Conservation (phyloP, 2,329 filamentous ascomycete species). For the Hypoxylon sp. region DNA sequence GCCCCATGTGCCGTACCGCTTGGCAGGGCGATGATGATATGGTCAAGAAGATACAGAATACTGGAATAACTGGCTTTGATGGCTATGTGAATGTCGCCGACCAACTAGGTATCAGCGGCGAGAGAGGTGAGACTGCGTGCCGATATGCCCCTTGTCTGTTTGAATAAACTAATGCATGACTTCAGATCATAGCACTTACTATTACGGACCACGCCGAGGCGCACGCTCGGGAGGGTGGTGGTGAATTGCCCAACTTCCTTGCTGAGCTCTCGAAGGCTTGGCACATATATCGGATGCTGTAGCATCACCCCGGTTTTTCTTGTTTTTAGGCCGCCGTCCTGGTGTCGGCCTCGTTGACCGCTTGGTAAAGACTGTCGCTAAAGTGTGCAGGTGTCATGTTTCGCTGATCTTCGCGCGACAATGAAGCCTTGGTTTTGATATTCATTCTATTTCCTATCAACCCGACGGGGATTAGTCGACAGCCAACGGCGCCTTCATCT, state of each 20-base stretch:
- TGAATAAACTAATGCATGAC: neutral
- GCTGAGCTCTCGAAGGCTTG: neutral
- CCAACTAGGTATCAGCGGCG: conserved; percentile 68
- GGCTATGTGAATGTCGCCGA: conserved; percentile 73
- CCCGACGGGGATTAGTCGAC: too few species aligned
- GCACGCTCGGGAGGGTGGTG: conserved; percentile 14
- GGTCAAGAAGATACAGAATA: conserved; percentile 59
- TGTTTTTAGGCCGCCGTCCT: neutral
- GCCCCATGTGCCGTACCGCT: conserved; percentile 69
- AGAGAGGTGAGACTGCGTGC: conserved; percentile 58
- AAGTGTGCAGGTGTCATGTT: neutral
- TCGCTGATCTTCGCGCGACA: neutral
- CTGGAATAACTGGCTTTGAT: conserved; percentile 58
- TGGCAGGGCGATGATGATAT: conserved; percentile 65
- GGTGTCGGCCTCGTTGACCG: neutral
- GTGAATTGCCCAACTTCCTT: conserved; percentile 4
- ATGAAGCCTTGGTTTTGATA: too few species aligned
- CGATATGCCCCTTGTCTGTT: neutral
- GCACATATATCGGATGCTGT: neutral
- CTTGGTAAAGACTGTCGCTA: too few species aligned
- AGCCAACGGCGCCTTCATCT: too few species aligned
- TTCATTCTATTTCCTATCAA: too few species aligned
- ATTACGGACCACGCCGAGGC: conserved; percentile 27
- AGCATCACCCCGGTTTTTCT: neutral
- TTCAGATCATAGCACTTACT: conserved; percentile 50